Base-by-base conservation (phyloP, 2,329 filamentous ascomycete genomes). In the Sphaceloma murrayae region DNA sequence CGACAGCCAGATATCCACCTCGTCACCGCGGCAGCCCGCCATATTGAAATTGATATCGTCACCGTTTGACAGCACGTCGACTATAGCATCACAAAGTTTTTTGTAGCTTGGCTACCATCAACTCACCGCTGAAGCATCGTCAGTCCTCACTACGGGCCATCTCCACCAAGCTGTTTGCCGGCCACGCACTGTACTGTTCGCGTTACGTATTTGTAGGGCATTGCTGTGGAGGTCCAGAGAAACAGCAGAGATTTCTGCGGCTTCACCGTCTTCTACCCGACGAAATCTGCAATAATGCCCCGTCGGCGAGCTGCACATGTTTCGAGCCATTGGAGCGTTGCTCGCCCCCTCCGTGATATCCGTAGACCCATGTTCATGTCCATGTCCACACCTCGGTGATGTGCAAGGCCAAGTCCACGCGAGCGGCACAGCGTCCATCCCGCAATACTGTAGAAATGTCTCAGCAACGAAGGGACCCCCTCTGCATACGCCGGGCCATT, bases 1-100 rank as follows among this genome's bases (percentile, higher is more conserved):
- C 36, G 36, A 40, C 36, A 40, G 13, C 13, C 36, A 30, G 21
- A 40, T 40, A 40, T 27, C 36, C 36, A 40, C 36, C 36, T 29
- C 36, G 30, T 40, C 36, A 40, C 36, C 36, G 36, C 22, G 36
- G 36, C 36, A 40, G 36, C 36, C 36, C 22, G 24, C 14, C 13
- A n/a, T n/a, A n/a, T n/a, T n/a, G n/a, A n/a, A n/a, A 24, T 17
- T 17, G 17, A 16, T 16, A 30, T 40, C 36, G 24, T 40, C 36
- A 40, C 36, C 22, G 14, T 8, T 11, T 29, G 36, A 19, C 24
- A 40, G 27, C 4, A 22, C 24, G 34, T 18, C 24, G 24, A 27
- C 16, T 5, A 13, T 38, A 34, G n/a, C 10, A 17, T 38, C 17
- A 21, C n/a, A 34, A 17, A 13, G 10, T 38, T 18, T 13, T 38